These are phyloP conservation scores for Penicillium verrucosum DNA, from an alignment of 2,329 filamentous ascomycete species.

Conservation along the genomic window DNA sequence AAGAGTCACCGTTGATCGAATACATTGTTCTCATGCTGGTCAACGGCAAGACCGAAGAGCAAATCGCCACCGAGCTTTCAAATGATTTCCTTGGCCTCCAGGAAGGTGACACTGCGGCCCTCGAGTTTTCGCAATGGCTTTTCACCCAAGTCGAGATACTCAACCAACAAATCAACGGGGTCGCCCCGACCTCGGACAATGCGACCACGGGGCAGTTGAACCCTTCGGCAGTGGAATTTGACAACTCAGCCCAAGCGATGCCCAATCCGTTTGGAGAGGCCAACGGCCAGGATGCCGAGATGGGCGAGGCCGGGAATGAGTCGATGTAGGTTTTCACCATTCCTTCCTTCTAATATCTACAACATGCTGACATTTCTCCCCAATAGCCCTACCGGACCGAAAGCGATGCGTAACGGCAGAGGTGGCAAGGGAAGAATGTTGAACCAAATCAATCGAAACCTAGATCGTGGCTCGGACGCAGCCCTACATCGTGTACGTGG, in stretches of 20 bases:
- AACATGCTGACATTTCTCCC: slow-evolving; percentile 38
- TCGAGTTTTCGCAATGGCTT: slow-evolving; percentile 87
- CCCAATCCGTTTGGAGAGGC: slow-evolving; percentile 10
- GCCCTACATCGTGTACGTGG: slow-evolving; percentile 76
- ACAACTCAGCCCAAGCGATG: neutral
- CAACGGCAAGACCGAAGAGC: slow-evolving; percentile 87
- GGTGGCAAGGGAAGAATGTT: slow-evolving; percentile 74
- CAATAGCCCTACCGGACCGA: slow-evolving; percentile 82
- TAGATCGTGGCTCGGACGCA: slow-evolving; percentile 74
- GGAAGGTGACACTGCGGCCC: slow-evolving; percentile 76
- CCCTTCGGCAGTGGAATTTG: slow-evolving; percentile 31
- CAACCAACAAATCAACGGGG: slow-evolving; percentile 60
- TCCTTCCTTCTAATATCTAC: neutral
- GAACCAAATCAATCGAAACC: slow-evolving; percentile 75
- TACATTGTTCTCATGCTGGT: slow-evolving; percentile 97
- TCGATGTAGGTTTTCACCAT: slow-evolving; percentile 34
- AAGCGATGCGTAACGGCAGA: slow-evolving; percentile 81
- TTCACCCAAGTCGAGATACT: slow-evolving; percentile 77
- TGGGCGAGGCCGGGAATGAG: slow-evolving; percentile 57
- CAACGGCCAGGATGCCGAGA: slow-evolving; percentile 65
- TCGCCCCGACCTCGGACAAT: slow-evolving; percentile 29
- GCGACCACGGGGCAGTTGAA: slow-evolving; percentile 27
- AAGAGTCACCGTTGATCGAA: slow-evolving; percentile 81
- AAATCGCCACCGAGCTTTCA: slow-evolving; percentile 83
- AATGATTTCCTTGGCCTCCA: slow-evolving; percentile 79